A percentile compares a stretch with the other conserved stretches of the same genome.
phyloP scores from a whole-genome alignment of 2,329 filamentous ascomycete species.

The Fusarium tupiense region DNA sequence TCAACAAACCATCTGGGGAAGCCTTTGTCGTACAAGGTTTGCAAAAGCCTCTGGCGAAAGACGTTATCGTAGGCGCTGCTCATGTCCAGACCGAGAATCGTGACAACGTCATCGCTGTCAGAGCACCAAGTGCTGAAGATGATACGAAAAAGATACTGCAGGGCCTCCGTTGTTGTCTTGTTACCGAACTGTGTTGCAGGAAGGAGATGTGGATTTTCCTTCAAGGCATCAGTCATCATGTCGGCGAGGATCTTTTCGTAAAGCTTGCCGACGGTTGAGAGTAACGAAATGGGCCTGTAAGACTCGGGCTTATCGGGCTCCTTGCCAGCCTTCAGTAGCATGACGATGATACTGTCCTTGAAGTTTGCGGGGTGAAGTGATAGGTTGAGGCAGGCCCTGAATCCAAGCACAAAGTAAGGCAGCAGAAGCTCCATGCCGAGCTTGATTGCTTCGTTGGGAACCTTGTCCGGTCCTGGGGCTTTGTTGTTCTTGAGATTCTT shows the following conservation, averaged over 20 bases:
- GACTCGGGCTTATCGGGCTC: background rate
- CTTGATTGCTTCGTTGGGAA: conserved; percentile 14
- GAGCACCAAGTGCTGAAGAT: conserved; percentile 3
- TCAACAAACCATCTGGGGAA: conserved; percentile 5
- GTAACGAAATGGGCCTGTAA: conserved; percentile 13
- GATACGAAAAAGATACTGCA: conserved; percentile 1
- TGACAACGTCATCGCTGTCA: background rate
- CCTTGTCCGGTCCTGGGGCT: background rate
- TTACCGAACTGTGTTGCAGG: conserved; percentile 1
- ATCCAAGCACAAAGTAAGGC: background rate
- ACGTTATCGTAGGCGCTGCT: conserved; percentile 10
- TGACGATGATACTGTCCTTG: conserved; percentile 4
- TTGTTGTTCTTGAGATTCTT: background rate
- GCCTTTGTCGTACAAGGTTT: background rate
- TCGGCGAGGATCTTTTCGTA: conserved; percentile 12
- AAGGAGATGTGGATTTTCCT: background rate
- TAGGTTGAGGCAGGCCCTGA: background rate
- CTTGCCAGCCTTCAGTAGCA: conserved; percentile 1
- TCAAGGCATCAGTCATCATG: background rate
- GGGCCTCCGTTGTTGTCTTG: conserved; percentile 7
- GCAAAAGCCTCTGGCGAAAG: background rate
- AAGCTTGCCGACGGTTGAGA: conserved; percentile 11
- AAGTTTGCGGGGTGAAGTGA: conserved; percentile 3
- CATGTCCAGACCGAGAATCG: conserved; percentile 6
- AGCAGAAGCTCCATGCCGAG: background rate